Percentiles rank a stretch among this genome's conserved stretches.
phyloP scores from a whole-genome alignment of 768 basidiomycete species.

The Tricholoma bakamatsutake region DNA sequence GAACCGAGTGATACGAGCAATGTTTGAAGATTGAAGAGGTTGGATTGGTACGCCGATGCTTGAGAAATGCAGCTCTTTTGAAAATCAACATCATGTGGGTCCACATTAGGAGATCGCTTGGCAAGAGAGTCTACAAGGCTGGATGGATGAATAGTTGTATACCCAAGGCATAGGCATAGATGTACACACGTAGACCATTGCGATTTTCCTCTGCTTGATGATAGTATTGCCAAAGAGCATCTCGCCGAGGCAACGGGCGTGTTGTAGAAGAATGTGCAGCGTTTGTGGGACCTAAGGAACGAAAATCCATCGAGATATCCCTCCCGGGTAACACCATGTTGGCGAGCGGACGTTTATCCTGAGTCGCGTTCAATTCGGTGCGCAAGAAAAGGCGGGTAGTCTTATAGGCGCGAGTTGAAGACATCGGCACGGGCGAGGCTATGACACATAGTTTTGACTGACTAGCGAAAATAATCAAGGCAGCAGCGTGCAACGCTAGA shows the following conservation, averaged over 20 bases:
- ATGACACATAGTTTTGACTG: constrained; percentile 18
- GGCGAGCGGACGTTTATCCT: neutral
- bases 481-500: constrained; percentile 34
- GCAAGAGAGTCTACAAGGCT: constrained; percentile 26
- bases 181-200: constrained; percentile 24
- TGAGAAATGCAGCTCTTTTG: constrained; percentile 31
- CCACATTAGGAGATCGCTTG: constrained; percentile 22
- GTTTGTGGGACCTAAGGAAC: neutral
- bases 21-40: constrained; percentile 25
- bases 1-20: constrained; percentile 29
- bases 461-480: constrained; percentile 31
- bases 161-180: neutral
- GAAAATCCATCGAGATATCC: neutral
- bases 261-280: neutral
- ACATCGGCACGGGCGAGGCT: constrained; percentile 35
- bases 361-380: constrained; percentile 16
- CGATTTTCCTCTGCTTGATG: constrained; percentile 11
- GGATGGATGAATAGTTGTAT: neutral
- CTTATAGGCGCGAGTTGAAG: constrained; percentile 15
- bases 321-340: neutral
- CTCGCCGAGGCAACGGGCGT: neutral
- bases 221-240: neutral
- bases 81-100: constrained; percentile 26
- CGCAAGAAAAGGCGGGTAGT: constrained; percentile 4
- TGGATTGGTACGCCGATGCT: constrained; percentile 29